Conservation (phyloP, 805 yeast genomes). For the Candida michaelii region DNA sequence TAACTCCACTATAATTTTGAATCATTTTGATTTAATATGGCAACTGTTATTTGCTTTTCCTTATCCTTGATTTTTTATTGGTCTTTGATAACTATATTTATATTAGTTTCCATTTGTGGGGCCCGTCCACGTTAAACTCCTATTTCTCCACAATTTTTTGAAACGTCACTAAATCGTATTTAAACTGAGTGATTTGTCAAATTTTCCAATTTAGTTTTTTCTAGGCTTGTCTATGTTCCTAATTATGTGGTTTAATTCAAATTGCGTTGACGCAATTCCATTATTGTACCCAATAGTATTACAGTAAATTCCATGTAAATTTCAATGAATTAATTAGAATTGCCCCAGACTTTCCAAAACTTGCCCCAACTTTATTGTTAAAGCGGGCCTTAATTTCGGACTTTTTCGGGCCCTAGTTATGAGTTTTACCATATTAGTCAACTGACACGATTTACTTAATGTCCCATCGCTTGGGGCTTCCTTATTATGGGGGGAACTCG, state of each 20-base stretch:
- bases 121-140: slow-evolving; percentile 1
- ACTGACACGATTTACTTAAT: not conserved
- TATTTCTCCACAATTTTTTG: slow-evolving; percentile 3
- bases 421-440: not conserved
- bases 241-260: not conserved
- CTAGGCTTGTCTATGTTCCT: too few species aligned
- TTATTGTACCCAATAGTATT: not conserved
- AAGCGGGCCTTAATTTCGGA: slow-evolving; percentile 1
- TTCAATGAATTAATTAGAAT: not conserved
- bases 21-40: slow-evolving; percentile 23
- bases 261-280: not conserved
- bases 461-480: slow-evolving; percentile 2
- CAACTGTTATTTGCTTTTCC: not conserved
- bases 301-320: not conserved
- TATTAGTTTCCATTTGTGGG: slow-evolving; percentile 3
- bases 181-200: not conserved
- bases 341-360: not conserved
- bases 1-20: slow-evolving; percentile 33
- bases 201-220: too few species aligned
- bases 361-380: slow-evolving; percentile 1
- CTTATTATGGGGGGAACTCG: not conserved
- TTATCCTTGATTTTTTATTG: slow-evolving; percentile 17
- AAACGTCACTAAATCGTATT: slow-evolving; percentile 1
- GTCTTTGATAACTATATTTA: slow-evolving; percentile 16
- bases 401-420: not conserved